Evolutionary conservation across 805 yeast species (phyloP), one percentile per base, ranked within the genome.

Genomic region (Sugiyamaella americana): DNA sequence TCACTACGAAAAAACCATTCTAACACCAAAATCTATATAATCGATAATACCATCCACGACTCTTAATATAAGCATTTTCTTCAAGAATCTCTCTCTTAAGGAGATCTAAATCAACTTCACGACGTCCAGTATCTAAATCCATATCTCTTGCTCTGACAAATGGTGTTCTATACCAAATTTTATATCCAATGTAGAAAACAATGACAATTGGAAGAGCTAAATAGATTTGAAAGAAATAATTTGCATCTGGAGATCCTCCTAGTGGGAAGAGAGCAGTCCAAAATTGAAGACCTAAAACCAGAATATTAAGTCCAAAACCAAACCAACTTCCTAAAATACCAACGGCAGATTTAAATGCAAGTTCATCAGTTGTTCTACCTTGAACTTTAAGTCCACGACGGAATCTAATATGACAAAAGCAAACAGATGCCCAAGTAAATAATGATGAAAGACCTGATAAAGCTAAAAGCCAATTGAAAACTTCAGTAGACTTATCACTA

Each of bases 221-320:
- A 59, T 78, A 80, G 44, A 69, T 65, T 63, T 71, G 66, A 70
- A 80, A 79, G 64, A 80, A 80, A 48, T 40, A 53, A 18, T 48
- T 32, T 22, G 73, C 73, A 44, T 58, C 51, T 17, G 73, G 67
- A 1, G 45, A 24, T 11, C 41, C 63, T 11, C 72, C 79, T 66
- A 79, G 59, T 46, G 95, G 95, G 73, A 72, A 85, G 37, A 84
- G 67, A 4, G 93, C 89, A 49, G 82, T 73, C 87, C 91, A 87
- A 71, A 87, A 84, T 67, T 84, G 89, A 24, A 88, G 86, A 47
- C 76, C 68, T 50, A 87, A 69, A 51, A 86, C 80, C 47, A 82
- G 62, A 26, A 74, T 34, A 61, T 80, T 80, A 59, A 87, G 65
- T 21, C 65, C 48, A 16, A 76, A 58, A 46, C 93, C 94, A 61